phyloP scores from a whole-genome alignment of 1,284 basidiomycete genomes.

The Pseudomicrostroma phylloplanum region DNA sequence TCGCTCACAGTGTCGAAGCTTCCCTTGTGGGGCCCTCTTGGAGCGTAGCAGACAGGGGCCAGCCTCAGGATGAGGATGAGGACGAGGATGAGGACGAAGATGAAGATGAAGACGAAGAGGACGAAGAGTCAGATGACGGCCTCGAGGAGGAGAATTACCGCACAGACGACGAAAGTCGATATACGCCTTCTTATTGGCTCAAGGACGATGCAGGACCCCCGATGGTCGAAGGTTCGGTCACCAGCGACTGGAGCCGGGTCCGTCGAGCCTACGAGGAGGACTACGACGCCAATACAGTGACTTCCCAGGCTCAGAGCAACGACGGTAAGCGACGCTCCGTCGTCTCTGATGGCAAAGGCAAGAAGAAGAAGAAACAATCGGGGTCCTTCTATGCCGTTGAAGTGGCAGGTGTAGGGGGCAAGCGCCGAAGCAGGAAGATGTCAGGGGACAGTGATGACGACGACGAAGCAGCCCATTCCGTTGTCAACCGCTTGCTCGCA shows the following conservation, averaged over 20 bases:
- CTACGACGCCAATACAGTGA: neutral
- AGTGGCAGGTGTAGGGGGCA: neutral
- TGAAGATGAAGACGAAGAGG: neutral
- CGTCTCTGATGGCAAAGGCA: too few species aligned
- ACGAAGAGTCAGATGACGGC: neutral
- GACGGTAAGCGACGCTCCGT: too few species aligned
- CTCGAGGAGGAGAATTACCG: neutral
- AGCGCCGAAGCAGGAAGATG: neutral
- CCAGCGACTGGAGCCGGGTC: too few species aligned
- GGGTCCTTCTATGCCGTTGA: neutral
- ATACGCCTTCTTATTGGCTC: neutral
- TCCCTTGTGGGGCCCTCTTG: neutral
- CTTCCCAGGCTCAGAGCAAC: neutral
- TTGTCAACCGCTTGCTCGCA: neutral
- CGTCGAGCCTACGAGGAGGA: neutral
- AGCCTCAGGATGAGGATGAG: neutral
- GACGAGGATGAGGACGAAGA: constrained; percentile 1
- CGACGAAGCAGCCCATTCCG: neutral
- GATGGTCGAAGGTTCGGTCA: neutral
- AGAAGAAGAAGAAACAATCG: too few species aligned
- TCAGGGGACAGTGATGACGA: neutral
- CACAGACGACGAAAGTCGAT: neutral
- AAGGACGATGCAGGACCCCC: neutral
- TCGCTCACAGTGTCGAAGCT: constrained; percentile 4
- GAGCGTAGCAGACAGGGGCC: neutral